Percentiles rank a stretch among this genome's conserved stretches.
These are phyloP conservation scores for Aechmea fasciata DNA, from an alignment of 176 grass and related monocot genomes.

Conservation along the genomic window DNA sequence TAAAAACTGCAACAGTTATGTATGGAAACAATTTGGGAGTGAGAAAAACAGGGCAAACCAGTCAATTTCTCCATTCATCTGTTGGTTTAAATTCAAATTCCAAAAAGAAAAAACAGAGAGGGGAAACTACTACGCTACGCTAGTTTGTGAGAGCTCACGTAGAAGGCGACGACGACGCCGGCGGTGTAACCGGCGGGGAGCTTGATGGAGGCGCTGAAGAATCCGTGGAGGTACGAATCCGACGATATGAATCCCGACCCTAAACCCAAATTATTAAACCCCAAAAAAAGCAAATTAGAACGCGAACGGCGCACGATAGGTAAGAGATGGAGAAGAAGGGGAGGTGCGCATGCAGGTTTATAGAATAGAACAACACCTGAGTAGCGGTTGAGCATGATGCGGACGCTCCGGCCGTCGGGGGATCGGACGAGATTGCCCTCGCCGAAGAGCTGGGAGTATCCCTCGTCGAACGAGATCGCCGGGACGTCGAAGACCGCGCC, in stretches of 20 bases:
- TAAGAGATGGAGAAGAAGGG: neutral
- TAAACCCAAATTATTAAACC: slow-evolving; percentile 8
- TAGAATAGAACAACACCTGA: slow-evolving; percentile 26
- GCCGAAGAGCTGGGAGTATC: slow-evolving; percentile 71
- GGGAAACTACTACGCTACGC: too few species aligned
- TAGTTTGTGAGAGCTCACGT: slow-evolving; percentile 12
- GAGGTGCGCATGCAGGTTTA: too few species aligned
- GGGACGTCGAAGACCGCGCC: slow-evolving; percentile 42
- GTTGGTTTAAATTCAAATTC: slow-evolving; percentile 6
- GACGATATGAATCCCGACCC: slow-evolving; percentile 84
- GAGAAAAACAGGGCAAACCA: too few species aligned
- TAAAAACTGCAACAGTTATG: slow-evolving; percentile 19
- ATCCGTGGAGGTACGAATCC: slow-evolving; percentile 58
- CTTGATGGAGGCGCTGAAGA: slow-evolving; percentile 81
- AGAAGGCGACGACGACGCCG: slow-evolving; percentile 84
- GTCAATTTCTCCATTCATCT: neutral
- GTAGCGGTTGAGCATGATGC: slow-evolving; percentile 59
- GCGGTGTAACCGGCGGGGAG: slow-evolving; percentile 65
- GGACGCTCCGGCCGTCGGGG: slow-evolving; percentile 29
- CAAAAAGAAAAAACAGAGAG: too few species aligned
- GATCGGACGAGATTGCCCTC: slow-evolving; percentile 56
- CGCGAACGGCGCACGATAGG: neutral
- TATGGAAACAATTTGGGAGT: neutral
- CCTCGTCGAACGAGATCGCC: slow-evolving; percentile 45
- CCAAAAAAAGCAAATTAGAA: neutral